These are phyloP conservation scores for Peniophora sp. DNA, from an alignment of 1,284 basidiomycete species.

Conservation along the genomic window DNA sequence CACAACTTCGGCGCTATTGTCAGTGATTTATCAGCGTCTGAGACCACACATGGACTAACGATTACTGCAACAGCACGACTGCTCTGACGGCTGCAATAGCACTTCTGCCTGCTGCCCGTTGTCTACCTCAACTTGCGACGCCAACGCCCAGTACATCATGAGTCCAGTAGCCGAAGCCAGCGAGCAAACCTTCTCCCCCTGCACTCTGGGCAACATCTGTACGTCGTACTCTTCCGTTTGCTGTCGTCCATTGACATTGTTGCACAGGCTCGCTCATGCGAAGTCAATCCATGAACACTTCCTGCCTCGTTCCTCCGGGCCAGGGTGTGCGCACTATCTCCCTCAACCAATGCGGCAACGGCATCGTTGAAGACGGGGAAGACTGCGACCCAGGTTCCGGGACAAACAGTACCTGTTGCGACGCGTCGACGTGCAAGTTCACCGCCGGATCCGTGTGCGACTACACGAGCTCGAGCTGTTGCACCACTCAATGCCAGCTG, in stretches of 20 bases:
- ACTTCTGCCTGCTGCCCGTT: constrained; percentile 67
- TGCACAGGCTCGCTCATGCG: constrained; percentile 53
- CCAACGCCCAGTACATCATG: constrained; percentile 72
- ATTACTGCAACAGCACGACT: constrained; percentile 23
- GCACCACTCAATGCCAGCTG: constrained; percentile 64
- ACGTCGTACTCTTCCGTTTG: constrained; percentile 18
- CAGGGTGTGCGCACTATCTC: constrained; percentile 38
- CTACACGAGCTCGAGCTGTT: constrained; percentile 73
- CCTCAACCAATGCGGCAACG: constrained; percentile 74
- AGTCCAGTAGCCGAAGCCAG: constrained; percentile 62
- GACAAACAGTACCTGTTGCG: constrained; percentile 65
- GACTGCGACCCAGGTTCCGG: constrained; percentile 83
- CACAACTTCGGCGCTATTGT: constrained; percentile 92
- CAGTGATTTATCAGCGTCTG: too few relatives aligned
- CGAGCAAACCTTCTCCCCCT: constrained; percentile 71
- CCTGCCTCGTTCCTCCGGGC: constrained; percentile 57
- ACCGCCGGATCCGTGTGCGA: constrained; percentile 69
- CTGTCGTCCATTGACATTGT: neutral
- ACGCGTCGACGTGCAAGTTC: constrained; percentile 76
- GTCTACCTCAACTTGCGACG: constrained; percentile 53
- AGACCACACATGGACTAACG: neutral
- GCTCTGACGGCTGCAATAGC: constrained; percentile 55
- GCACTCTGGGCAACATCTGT: constrained; percentile 86
- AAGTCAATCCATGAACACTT: constrained; percentile 40
- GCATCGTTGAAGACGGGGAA: constrained; percentile 71